These are phyloP conservation scores for Naganishia sp. DNA, from an alignment of 1,284 basidiomycete species.

Conservation along the genomic window DNA sequence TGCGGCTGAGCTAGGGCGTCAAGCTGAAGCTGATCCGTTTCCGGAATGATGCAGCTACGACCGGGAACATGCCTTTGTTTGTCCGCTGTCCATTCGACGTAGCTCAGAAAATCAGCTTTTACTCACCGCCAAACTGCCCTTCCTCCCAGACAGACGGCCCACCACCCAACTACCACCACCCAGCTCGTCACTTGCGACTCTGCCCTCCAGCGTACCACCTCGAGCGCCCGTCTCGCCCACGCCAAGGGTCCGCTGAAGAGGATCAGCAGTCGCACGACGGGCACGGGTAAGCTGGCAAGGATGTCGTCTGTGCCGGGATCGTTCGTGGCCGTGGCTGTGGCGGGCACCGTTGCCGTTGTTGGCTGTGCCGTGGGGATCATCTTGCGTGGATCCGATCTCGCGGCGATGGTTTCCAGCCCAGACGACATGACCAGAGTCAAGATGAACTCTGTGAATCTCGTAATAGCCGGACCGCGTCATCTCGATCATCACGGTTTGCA, in stretches of 20 bases:
- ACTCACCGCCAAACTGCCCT: slow-evolving; percentile 63
- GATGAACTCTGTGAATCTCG: too few species aligned
- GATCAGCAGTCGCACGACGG: slow-evolving; percentile 51
- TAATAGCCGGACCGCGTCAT: too few species aligned
- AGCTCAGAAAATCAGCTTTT: too few species aligned
- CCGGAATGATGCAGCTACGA: too few species aligned
- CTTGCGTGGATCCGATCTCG: background rate
- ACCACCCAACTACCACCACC: slow-evolving; percentile 70
- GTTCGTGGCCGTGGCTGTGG: slow-evolving; percentile 1
- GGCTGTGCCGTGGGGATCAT: slow-evolving; percentile 21
- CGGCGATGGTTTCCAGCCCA: too few species aligned
- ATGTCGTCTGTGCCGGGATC: slow-evolving; percentile 40
- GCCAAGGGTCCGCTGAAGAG: slow-evolving; percentile 61
- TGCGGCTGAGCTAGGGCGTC: too few species aligned
- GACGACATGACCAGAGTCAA: too few species aligned
- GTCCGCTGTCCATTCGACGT: too few species aligned
- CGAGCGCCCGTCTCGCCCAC: slow-evolving; percentile 56
- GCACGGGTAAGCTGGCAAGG: slow-evolving; percentile 49
- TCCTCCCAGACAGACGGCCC: slow-evolving; percentile 70
- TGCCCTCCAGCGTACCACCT: slow-evolving; percentile 66
- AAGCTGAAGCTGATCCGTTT: too few species aligned
- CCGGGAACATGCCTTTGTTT: too few species aligned
- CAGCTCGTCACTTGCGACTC: slow-evolving; percentile 66
- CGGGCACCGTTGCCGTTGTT: slow-evolving; percentile 6
- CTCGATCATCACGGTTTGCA: too few species aligned